Evolutionary conservation across 768 basidiomycete genomes (phyloP).

Genomic region (Artomyces pyxidatus): DNA sequence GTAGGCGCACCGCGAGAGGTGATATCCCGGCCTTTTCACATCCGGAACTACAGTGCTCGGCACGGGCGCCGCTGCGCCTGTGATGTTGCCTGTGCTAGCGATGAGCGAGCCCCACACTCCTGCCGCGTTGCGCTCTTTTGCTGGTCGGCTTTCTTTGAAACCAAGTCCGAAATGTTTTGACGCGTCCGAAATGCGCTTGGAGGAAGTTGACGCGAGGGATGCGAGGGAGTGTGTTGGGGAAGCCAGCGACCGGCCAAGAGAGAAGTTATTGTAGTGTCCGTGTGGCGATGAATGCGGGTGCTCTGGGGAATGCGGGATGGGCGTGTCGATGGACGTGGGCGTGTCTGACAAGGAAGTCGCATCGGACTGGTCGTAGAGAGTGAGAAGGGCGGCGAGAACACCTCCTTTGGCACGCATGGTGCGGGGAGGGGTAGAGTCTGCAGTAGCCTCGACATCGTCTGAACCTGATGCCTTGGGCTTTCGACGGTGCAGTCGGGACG

Average conservation of each 20-base stretch:
- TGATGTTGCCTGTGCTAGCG: slow-evolving; percentile 56
- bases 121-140: slow-evolving; percentile 40
- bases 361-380: slow-evolving; percentile 43
- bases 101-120: slow-evolving; percentile 70
- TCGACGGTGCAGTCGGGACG: slow-evolving; percentile 1
- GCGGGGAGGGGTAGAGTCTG: slow-evolving; percentile 16
- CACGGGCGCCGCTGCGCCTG: slow-evolving; percentile 50
- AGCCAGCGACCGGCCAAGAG: not conserved
- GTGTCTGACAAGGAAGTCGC: slow-evolving; percentile 3
- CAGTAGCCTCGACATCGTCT: slow-evolving; percentile 9
- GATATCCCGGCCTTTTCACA: slow-evolving; percentile 55
- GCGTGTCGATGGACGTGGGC: slow-evolving; percentile 16
- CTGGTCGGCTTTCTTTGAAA: slow-evolving; percentile 18
- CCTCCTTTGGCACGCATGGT: slow-evolving; percentile 35
- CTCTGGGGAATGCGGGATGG: slow-evolving; percentile 19
- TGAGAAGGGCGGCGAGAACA: slow-evolving; percentile 57
- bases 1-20: slow-evolving; percentile 50
- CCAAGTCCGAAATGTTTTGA: slow-evolving; percentile 6
- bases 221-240: slow-evolving; percentile 5
- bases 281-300: not conserved
- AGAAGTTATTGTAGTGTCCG: not conserved
- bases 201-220: slow-evolving; percentile 8
- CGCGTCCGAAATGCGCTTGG: slow-evolving; percentile 4
- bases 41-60: slow-evolving; percentile 47
- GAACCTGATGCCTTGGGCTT: not conserved